phyloP scores from a whole-genome alignment of 2,329 filamentous ascomycete species.

The Arthrobotrys pseudoclavata region DNA sequence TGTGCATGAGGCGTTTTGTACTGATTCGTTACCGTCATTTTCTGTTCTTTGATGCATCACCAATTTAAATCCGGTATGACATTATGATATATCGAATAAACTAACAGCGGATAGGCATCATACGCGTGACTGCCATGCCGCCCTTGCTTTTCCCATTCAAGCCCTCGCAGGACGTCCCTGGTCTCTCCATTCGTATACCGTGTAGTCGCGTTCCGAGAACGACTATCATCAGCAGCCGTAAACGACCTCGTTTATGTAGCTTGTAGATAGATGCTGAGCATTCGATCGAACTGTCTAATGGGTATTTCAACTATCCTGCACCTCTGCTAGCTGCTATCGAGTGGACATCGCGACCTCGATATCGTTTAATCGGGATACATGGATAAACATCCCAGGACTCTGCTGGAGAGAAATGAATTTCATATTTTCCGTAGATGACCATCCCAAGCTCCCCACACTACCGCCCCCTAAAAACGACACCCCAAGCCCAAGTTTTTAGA shows the following conservation, averaged over 20 bases:
- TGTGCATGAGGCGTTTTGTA: conserved; percentile 29
- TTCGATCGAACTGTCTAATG: background rate
- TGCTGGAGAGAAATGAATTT: background rate
- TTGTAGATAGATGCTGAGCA: background rate
- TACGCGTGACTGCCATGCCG: background rate
- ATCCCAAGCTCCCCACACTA: background rate
- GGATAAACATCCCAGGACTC: background rate
- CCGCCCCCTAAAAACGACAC: background rate
- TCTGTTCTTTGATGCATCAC: background rate
- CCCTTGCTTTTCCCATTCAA: background rate
- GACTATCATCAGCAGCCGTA: background rate
- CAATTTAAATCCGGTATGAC: background rate
- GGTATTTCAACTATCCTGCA: conserved; percentile 2
- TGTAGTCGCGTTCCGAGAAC: background rate
- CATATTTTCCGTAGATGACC: background rate
- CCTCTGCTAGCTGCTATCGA: background rate
- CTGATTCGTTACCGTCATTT: conserved; percentile 18
- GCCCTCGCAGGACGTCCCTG: background rate
- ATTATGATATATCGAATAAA: conserved; percentile 26
- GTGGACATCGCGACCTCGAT: background rate
- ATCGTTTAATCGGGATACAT: background rate
- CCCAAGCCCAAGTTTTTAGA: background rate
- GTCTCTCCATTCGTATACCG: background rate
- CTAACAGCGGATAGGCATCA: background rate
- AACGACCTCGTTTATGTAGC: background rate